Base-by-base conservation (phyloP, 441 rosid species). In the Mallotus japonicus region DNA sequence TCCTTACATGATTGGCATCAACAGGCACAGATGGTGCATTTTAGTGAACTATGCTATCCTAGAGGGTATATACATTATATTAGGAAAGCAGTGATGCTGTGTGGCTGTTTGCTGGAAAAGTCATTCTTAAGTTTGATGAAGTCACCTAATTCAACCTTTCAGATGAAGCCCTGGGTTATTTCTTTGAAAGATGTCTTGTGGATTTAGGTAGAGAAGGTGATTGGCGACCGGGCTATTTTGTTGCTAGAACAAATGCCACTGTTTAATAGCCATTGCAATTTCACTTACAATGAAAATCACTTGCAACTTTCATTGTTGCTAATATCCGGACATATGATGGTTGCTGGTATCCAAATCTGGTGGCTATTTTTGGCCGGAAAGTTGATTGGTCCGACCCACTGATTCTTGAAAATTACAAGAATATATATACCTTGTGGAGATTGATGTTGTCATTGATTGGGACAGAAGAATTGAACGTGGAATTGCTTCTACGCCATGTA, bases 361-460 rank as follows among this genome's bases (percentile, higher is more conserved):
- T 62, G 0, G 85, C 88, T 16, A 83, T 83, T 1, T 86, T 82
- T 79, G 74, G 85, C 59, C 54, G 71, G 73, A 82, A 87, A 63
- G 76, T 49, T 0, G 82, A 81, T 16, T 17, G 12, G 57, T 85
- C 81, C 0, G 86, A 85, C 11, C 77, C 69, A 56, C 85, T 77
- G 40, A 87, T 83, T 63, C 90, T 80, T 42, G 88, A 88, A 50
- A 85, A 83, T 74, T 85, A n/a, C 28, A 24, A 24, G 0, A 24
- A 24, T 24, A n/a, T 11, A 13, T 46, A 24, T 57, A 70, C 87
- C 86, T 83, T 85, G 79, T 85, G 88, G 67, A 87, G 85, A 71
- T 87, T 87, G 71, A 85, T 74, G 72, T 80, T 87, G 74, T 87
- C 90, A 53, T 82, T 83, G 67, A 87, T 83, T 0, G 90, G 88